Evolutionary conservation across 2,329 filamentous ascomycete species (phyloP), one percentile per base, ranked within the genome.

Genomic region (Colletotrichum karsti): DNA sequence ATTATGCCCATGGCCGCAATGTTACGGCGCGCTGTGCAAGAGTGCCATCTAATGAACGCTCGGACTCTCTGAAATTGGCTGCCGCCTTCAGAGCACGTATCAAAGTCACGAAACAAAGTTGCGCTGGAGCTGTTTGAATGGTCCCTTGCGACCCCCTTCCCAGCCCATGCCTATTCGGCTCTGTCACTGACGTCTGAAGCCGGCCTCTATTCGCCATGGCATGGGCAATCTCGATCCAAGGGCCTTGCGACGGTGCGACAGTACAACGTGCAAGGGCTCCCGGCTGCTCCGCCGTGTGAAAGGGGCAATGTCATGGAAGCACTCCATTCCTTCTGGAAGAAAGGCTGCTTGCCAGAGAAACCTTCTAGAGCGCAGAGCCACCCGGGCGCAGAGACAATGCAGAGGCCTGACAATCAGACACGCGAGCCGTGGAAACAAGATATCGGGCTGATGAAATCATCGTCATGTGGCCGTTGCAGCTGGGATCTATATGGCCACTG

Each of bases 51-150:
- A 41, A 67, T 67, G 48, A 69, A 62, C 66, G 66, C 66, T 69
- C 55, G 55, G 66, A 67, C 66, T 22, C 62, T 18, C 28, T 30
- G 39, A 67, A 67, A 69, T 67, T 67, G 41, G 35, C 41, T 62
- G 55, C 48, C 20, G 44, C 65, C 54, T 48, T 26, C 46, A 37
- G 5, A 64, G 53, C 60, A 54, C 65, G 65, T 54, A 58, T 68
- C 60, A 59, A 42, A 41, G 54, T 58, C 41, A 20, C 63, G 50
- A 69, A 69, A 69, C 55, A 69, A 54, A 56, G 66, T 67, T 69
- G 50, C 62, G 62, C 61, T 69, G 62, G 62, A 55, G 62, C 66
- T 58, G 66, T 67, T 69, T 69, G 66, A 67, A 56, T 56, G 62
- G 39, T 53, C 66, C 48, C 50, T 46, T 39, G 55, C 55, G 39